These are phyloP conservation scores for Pelargonium fulgidum DNA, from an alignment of 441 rosid genomes.

Conservation along the genomic window DNA sequence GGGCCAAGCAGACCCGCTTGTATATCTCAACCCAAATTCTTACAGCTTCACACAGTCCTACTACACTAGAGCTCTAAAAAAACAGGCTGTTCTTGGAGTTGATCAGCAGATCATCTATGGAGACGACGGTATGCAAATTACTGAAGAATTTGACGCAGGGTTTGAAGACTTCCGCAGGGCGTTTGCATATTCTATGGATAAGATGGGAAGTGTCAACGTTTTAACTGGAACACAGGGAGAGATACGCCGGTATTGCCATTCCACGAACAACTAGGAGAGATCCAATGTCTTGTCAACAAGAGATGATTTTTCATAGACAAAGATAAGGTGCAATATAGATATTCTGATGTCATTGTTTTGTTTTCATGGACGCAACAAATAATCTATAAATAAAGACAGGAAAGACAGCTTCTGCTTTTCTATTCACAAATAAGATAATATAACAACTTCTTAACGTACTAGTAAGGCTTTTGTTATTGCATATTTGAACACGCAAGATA, in stretches of 20 bases:
- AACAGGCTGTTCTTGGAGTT: slow-evolving; percentile 48
- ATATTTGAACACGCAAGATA: slow-evolving; percentile 13
- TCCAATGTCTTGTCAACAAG: slow-evolving; percentile 12
- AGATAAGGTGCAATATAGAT: neutral
- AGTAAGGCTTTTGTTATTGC: slow-evolving; percentile 13
- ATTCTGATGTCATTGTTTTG: slow-evolving; percentile 21
- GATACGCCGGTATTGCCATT: slow-evolving; percentile 51
- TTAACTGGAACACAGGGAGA: slow-evolving; percentile 57
- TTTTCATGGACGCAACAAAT: slow-evolving; percentile 9
- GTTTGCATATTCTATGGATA: slow-evolving; percentile 52
- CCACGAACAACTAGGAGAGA: slow-evolving; percentile 24
- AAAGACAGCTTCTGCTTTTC: slow-evolving; percentile 18
- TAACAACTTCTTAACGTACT: slow-evolving; percentile 18
- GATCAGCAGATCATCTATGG: slow-evolving; percentile 58
- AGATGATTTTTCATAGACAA: slow-evolving; percentile 22
- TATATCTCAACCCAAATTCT: slow-evolving; percentile 52
- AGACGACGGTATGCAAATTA: slow-evolving; percentile 38
- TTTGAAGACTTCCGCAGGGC: slow-evolving; percentile 55
- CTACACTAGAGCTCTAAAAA: slow-evolving; percentile 42
- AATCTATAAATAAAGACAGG: slow-evolving; percentile 18
- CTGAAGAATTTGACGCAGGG: slow-evolving; percentile 41
- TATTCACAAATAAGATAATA: slow-evolving; percentile 28
- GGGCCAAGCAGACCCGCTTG: slow-evolving; percentile 47
- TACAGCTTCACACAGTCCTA: slow-evolving; percentile 44
- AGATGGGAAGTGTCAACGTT: slow-evolving; percentile 63